These are phyloP conservation scores for Dissophora ornata DNA, from an alignment of 192 early-diverging fungal genomes.

Conservation along the genomic window DNA sequence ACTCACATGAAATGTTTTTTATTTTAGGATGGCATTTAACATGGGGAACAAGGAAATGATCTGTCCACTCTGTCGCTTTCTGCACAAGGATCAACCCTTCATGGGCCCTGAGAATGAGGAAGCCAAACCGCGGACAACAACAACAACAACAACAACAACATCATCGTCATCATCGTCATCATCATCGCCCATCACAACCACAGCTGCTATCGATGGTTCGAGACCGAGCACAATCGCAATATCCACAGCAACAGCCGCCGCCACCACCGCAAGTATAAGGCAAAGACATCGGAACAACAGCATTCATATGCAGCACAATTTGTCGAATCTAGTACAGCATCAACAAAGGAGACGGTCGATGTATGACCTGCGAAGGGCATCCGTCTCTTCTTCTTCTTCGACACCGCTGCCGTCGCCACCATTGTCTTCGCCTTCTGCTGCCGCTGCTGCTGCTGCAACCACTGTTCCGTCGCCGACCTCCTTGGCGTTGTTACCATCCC, in stretches of 20 bases:
- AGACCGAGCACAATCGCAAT: not conserved
- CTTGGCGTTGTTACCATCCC: not conserved
- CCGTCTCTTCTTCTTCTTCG: slow-evolving; percentile 12
- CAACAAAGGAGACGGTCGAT: slow-evolving; percentile 34
- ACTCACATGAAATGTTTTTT: slow-evolving; percentile 1
- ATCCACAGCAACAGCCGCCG: slow-evolving; percentile 3
- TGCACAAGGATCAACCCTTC: slow-evolving; percentile 53
- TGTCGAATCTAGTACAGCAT: slow-evolving; percentile 39
- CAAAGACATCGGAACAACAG: slow-evolving; percentile 38
- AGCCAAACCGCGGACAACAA: slow-evolving; percentile 8
- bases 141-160: too few relatives aligned
- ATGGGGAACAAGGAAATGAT: slow-evolving; percentile 52
- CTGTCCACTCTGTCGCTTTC: slow-evolving; percentile 46
- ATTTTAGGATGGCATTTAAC: slow-evolving; percentile 36
- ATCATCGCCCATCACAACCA: not conserved
- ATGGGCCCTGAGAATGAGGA: slow-evolving; percentile 31
- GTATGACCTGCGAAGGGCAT: slow-evolving; percentile 25
- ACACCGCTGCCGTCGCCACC: not conserved
- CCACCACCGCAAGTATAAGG: not conserved
- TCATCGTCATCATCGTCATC: not conserved
- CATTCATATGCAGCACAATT: slow-evolving; percentile 43
- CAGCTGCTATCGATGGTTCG: slow-evolving; percentile 1
- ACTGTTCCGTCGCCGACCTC: not conserved
- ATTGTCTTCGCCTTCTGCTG: not conserved
- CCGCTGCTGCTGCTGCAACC: not conserved